A percentile compares a stretch with the other conserved stretches of the same genome.
These are phyloP conservation scores for Nissolia schottii DNA, from an alignment of 306 rosid genomes.

Conservation along the genomic window DNA sequence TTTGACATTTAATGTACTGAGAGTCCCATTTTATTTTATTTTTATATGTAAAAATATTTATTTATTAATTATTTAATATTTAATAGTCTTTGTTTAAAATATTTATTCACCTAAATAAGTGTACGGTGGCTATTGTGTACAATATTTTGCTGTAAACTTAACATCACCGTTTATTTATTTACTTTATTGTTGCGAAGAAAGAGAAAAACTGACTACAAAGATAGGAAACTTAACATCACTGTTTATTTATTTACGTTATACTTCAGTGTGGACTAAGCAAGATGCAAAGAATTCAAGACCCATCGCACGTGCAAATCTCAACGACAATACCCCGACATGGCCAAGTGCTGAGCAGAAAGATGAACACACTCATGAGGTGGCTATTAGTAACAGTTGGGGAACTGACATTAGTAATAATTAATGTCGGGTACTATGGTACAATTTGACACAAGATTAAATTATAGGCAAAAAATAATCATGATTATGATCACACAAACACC, in stretches of 20 bases:
- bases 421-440: conserved; percentile 16
- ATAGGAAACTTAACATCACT: background rate
- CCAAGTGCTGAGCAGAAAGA: conserved; percentile 17
- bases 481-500: conserved; percentile 15
- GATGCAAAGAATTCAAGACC: background rate
- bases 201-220: background rate
- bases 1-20: too few species aligned
- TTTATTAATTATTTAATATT: too few species aligned
- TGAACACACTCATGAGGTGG: background rate
- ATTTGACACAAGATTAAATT: conserved; percentile 11
- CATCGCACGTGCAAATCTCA: conserved; percentile 28
- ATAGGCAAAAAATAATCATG: conserved; percentile 23
- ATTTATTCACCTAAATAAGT: too few species aligned
- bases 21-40: too few species aligned
- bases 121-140: too few species aligned
- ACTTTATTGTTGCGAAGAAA: too few species aligned
- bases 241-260: too few species aligned
- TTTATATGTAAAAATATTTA: too few species aligned
- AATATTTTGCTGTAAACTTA: too few species aligned
- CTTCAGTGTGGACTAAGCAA: conserved; percentile 29
- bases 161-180: too few species aligned
- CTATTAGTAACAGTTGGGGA: conserved; percentile 17
- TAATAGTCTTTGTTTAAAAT: too few species aligned
- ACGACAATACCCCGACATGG: conserved; percentile 15
- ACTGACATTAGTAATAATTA: conserved; percentile 25